Evolutionary conservation across 495 filamentous ascomycete species (phyloP).

Genomic region (Aspergillus mulundensis): DNA sequence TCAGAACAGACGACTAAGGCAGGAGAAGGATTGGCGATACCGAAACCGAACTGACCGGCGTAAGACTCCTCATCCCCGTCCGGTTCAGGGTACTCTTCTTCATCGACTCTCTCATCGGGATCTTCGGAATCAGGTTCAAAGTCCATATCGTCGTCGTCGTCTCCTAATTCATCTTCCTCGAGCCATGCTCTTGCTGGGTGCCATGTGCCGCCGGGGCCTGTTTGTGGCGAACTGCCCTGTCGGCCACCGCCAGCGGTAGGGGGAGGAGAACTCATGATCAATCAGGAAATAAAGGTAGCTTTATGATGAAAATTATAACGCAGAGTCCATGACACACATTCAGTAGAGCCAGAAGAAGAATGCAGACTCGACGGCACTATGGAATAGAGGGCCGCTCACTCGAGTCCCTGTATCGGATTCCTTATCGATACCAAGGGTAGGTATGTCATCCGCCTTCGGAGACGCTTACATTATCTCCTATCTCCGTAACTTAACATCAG

Average conservation of each 20-base stretch:
- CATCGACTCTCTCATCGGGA: constrained; percentile 33
- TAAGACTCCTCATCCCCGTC: constrained; percentile 16
- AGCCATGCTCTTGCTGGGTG: constrained; percentile 42
- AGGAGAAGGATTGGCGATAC: too few relatives aligned
- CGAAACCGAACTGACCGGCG: constrained; percentile 25
- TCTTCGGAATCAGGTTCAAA: constrained; percentile 29
- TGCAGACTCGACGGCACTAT: constrained; percentile 1
- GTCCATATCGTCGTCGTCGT: constrained; percentile 54
- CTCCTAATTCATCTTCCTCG: constrained; percentile 41
- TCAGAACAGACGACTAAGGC: not conserved
- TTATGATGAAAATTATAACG: not conserved
- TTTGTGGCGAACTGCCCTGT: constrained; percentile 2
- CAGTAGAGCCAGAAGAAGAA: constrained; percentile 1
- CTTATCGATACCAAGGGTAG: constrained; percentile 13
- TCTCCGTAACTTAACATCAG: constrained; percentile 3
- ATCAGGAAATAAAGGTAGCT: constrained; percentile 7
- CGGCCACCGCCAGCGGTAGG: constrained; percentile 15
- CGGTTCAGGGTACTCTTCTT: constrained; percentile 25
- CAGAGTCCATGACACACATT: constrained; percentile 9
- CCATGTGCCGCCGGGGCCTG: constrained; percentile 21
- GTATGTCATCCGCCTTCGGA: constrained; percentile 22
- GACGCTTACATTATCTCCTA: constrained; percentile 16
- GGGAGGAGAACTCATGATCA: constrained; percentile 20
- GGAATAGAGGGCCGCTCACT: not conserved
- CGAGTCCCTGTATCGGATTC: not conserved